Evolutionary conservation across 805 yeast genomes (phyloP).

Genomic region (Ascoidea asiatica): DNA sequence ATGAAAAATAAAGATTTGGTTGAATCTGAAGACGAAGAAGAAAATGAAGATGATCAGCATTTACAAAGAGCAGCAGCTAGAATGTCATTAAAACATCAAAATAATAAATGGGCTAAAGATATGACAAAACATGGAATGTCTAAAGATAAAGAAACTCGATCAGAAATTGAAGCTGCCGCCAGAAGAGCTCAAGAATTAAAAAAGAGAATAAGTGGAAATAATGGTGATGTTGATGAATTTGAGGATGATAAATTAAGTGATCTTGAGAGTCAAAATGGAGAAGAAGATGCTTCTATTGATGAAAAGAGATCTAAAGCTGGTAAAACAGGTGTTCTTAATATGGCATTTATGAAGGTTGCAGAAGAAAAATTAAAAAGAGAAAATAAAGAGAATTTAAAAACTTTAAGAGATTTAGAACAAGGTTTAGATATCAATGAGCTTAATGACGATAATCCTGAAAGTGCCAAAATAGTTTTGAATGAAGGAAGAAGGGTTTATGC

Average conservation of each 20-base stretch:
- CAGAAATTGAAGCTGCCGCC: constrained; percentile 89
- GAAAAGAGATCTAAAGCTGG: constrained; percentile 37
- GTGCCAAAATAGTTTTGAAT: constrained; percentile 39
- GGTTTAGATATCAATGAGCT: constrained; percentile 30
- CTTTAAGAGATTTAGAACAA: constrained; percentile 33
- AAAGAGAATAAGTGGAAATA: constrained; percentile 55
- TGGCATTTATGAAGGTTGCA: constrained; percentile 94
- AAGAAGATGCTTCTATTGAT: constrained; percentile 22
- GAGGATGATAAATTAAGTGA: constrained; percentile 35
- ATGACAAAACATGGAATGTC: constrained; percentile 84
- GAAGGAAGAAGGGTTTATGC: constrained; percentile 75
- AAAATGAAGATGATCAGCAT: constrained; percentile 50
- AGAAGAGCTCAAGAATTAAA: constrained; percentile 72
- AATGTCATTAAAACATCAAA: constrained; percentile 84
- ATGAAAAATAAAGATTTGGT: constrained; percentile 56
- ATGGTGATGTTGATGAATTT: constrained; percentile 32
- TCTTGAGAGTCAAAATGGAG: constrained; percentile 34
- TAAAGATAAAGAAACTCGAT: constrained; percentile 72
- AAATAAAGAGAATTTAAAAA: constrained; percentile 39
- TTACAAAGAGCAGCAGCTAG: constrained; percentile 78
- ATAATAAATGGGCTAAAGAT: constrained; percentile 81
- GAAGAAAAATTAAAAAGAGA: constrained; percentile 51
- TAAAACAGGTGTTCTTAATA: constrained; percentile 77
- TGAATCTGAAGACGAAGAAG: constrained; percentile 38
- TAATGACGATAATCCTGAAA: constrained; percentile 20